Base-by-base conservation (phyloP, 225 moss, liverwort and hornwort genomes). In the Marchantia paleacea region DNA sequence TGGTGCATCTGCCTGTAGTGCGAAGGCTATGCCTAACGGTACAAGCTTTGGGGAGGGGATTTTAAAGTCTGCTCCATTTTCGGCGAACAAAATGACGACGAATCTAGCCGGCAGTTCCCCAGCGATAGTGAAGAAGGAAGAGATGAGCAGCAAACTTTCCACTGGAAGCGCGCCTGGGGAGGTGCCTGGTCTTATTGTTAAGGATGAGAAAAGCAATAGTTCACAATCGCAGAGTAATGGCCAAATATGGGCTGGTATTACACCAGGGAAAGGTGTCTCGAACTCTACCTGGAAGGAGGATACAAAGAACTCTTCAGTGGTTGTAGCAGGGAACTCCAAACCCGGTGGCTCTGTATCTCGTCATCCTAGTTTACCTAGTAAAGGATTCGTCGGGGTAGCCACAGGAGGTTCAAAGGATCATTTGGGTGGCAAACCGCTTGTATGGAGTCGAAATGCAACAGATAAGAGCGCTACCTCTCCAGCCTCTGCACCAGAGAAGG, bases 121-220 rank as follows among this genome's bases (percentile, higher is more conserved):
- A 22, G 60, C 87, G 65, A 26, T 79, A 31, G 82, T 84, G 72
- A 87, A 85, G 55, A 79, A 80, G 74, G 84, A 87, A 10, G 93
- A 95, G 78, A 93, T 88, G 20, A 81, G 82, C 10, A 85, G 29
- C 16, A 89, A 89, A 62, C 3, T 80, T 26, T 68, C 85, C 55
- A 73, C 72, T 26, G 88, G 82, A 31, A 81, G 83, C 71, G 77
- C 86, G 6, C 77, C 88, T 30, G 29, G 75, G 60, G 94, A 95
- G 66, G 55, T 84, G 63, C 84, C 85, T 28, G 79, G 77, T 58
- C 79, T 85, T 25, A 61, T 85, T 54, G 87, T 85, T 28, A 95
- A 99, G 83, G 97, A 99, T 64, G 97, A 99, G 85, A 95, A 92
- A 74, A 95, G 90, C 55, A 88, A 83, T 22, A 86, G 87, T 71